Conservation (phyloP, 2,329 filamentous ascomycete species). For the Bisporella sp. region DNA sequence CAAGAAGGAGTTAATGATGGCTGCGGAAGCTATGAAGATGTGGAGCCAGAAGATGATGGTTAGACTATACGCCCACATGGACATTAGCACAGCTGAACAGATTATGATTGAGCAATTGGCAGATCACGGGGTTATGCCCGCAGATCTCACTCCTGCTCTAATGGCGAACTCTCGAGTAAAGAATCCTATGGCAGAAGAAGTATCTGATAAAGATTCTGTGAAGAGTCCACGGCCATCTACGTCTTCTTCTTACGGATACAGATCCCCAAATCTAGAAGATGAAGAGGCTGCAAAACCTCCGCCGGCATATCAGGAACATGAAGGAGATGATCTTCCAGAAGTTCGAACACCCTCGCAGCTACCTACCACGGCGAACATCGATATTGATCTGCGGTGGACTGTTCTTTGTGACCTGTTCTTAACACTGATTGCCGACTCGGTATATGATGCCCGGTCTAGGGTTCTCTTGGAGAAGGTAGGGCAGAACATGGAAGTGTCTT, state of each 20-base stretch:
- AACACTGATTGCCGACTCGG: slow-evolving; percentile 89
- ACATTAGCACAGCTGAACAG: slow-evolving; percentile 84
- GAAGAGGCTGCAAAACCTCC: slow-evolving; percentile 45
- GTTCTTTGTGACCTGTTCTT: slow-evolving; percentile 94
- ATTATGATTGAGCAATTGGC: slow-evolving; percentile 98
- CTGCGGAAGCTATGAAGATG: slow-evolving; percentile 78
- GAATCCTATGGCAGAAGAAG: slow-evolving; percentile 71
- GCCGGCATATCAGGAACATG: slow-evolving; percentile 55
- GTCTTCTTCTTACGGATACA: slow-evolving; percentile 23
- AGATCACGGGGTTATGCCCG: slow-evolving; percentile 81
- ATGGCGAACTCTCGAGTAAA: slow-evolving; percentile 91
- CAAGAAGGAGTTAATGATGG: slow-evolving; percentile 65
- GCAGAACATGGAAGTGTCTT: slow-evolving; percentile 70
- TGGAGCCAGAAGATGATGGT: slow-evolving; percentile 99
- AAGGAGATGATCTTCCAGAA: slow-evolving; percentile 65
- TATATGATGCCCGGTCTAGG: slow-evolving; percentile 85
- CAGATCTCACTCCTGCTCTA: slow-evolving; percentile 75
- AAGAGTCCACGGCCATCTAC: slow-evolving; percentile 30
- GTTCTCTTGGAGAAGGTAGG: slow-evolving; percentile 79
- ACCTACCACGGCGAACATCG: slow-evolving; percentile 73
- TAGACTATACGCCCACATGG: slow-evolving; percentile 90
- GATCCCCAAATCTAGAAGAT: slow-evolving; percentile 22
- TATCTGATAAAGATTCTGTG: slow-evolving; percentile 22
- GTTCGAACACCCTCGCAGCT: slow-evolving; percentile 80
- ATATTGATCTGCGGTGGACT: slow-evolving; percentile 96